These are phyloP conservation scores for Cladosporium sp. DNA, from an alignment of 2,329 filamentous ascomycete genomes.

Conservation along the genomic window DNA sequence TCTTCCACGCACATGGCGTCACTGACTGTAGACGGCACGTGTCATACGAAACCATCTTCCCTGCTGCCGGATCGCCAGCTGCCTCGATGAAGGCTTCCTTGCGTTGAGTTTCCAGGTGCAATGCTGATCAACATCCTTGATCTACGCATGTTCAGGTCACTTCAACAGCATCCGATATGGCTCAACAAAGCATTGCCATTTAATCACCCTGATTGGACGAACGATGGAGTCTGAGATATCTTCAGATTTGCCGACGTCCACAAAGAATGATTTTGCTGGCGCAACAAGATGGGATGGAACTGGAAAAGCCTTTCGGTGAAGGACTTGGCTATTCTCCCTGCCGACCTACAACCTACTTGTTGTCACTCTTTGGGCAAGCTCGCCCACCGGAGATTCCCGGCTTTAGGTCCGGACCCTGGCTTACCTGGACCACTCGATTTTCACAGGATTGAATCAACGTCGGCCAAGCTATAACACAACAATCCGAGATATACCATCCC, in stretches of 20 bases:
- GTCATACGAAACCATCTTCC: neutral
- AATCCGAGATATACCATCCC: neutral
- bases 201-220: neutral
- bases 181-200: neutral
- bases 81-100: neutral
- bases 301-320: neutral
- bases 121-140: neutral
- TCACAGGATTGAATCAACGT: neutral
- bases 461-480: neutral
- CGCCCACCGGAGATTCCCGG: neutral
- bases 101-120: neutral
- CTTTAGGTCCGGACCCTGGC: neutral
- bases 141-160: neutral
- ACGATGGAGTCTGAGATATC: neutral
- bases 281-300: neutral
- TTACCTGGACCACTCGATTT: neutral
- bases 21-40: neutral
- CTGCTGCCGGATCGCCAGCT: neutral
- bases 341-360: neutral
- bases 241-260: neutral
- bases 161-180: neutral
- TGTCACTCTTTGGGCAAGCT: neutral
- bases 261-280: neutral
- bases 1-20: neutral
- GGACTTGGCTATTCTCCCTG: neutral